phyloP scores from a whole-genome alignment of 192 early-diverging fungal species.

The Diversispora eburnea region DNA sequence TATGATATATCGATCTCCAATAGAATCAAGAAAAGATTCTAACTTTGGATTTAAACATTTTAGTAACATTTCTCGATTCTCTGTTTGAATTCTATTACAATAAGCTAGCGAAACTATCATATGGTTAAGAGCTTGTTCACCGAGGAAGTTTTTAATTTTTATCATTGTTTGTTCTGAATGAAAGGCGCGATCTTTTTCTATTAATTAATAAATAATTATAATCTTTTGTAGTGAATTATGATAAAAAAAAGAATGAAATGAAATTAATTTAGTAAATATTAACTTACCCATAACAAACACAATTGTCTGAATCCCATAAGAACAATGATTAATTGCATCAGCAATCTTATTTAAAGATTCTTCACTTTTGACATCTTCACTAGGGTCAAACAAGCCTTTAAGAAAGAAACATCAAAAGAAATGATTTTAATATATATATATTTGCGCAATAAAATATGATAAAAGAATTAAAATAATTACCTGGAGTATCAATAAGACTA shows the following conservation, averaged over 20 bases:
- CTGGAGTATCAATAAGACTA: conserved; percentile 2
- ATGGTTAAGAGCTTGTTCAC: neutral
- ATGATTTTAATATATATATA: too few relatives aligned
- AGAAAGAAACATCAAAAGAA: too few relatives aligned
- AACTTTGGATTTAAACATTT: neutral
- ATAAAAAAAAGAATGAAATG: neutral
- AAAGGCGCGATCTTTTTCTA: neutral
- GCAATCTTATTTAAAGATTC: neutral
- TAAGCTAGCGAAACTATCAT: neutral
- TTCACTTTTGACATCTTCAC: neutral
- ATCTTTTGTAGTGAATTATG: neutral
- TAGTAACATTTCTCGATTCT: neutral
- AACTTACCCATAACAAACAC: neutral
- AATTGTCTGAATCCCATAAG: conserved; percentile 10
- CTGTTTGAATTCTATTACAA: neutral
- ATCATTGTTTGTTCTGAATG: neutral
- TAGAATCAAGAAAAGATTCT: neutral
- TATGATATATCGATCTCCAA: conserved; percentile 4
- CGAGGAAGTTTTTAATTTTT: neutral
- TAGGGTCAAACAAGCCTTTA: neutral
- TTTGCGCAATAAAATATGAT: too few relatives aligned
- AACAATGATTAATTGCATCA: neutral
- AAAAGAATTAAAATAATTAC: too few relatives aligned
- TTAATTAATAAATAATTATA: neutral
- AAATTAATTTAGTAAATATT: too few relatives aligned